These are phyloP conservation scores for Lepidium didymum DNA, from an alignment of 345 rosid genomes.

Conservation along the genomic window DNA sequence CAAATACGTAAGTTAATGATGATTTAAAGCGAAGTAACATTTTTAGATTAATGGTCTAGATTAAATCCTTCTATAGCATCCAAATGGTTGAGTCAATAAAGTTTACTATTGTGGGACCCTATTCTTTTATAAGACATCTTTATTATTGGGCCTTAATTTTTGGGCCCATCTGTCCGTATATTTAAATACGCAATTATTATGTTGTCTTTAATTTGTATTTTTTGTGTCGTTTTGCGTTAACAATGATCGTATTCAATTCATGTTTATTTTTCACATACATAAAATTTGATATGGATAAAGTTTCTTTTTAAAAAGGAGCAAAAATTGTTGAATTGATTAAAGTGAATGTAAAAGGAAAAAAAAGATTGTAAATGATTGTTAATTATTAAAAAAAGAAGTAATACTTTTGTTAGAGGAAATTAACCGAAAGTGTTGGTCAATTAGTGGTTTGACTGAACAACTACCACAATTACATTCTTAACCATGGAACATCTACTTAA, in stretches of 20 bases:
- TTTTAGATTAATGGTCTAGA: slow-evolving; percentile 20
- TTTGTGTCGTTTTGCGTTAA: background rate
- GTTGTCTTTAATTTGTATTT: background rate
- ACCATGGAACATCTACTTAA: background rate
- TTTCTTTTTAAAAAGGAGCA: background rate
- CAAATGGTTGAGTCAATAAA: slow-evolving; percentile 15
- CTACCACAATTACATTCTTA: background rate
- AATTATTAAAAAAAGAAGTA: slow-evolving; percentile 10
- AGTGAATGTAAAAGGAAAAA: background rate
- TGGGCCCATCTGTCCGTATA: slow-evolving; percentile 21
- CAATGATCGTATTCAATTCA: background rate
- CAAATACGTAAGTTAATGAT: slow-evolving; percentile 21
- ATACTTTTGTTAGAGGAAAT: slow-evolving; percentile 15
- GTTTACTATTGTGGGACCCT: slow-evolving; percentile 8
- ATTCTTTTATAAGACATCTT: background rate
- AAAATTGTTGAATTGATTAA: background rate
- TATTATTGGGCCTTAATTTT: slow-evolving; percentile 16
- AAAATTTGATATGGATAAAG: too few species aligned
- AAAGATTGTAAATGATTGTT: slow-evolving; percentile 15
- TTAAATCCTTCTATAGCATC: background rate
- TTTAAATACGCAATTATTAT: background rate
- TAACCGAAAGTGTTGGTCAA: background rate
- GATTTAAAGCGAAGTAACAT: slow-evolving; percentile 3
- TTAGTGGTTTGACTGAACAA: slow-evolving; percentile 9
- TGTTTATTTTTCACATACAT: too few species aligned